phyloP scores from a whole-genome alignment of 129 eudicot species.

The Smallanthus sonchifolius region DNA sequence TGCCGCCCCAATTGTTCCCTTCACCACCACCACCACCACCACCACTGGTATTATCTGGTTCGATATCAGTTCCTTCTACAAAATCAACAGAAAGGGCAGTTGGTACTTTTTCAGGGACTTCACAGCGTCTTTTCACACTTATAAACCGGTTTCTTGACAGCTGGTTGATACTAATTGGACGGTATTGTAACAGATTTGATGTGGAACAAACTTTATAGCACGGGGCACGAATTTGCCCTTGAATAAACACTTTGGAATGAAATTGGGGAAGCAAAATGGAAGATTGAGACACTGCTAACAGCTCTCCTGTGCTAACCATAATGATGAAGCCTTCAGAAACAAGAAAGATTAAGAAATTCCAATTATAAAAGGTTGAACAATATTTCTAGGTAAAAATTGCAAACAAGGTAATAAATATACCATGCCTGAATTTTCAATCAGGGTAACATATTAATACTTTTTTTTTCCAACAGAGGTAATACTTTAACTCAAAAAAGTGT shows the following conservation, averaged over 20 bases:
- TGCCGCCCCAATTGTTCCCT: slow-evolving; percentile 39
- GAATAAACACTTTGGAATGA: slow-evolving; percentile 28
- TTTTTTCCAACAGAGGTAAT: too few relatives aligned
- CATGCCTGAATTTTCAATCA: too few relatives aligned
- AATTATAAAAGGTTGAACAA: too few relatives aligned
- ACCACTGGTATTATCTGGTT: slow-evolving; percentile 45
- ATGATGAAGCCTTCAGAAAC: slow-evolving; percentile 41
- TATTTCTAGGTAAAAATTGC: too few relatives aligned
- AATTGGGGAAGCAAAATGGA: slow-evolving; percentile 44
- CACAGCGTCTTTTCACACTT: slow-evolving; percentile 32
- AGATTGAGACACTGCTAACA: slow-evolving; percentile 53
- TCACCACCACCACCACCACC: slow-evolving; percentile 50
- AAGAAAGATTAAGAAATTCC: slow-evolving; percentile 20
- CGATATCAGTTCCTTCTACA: slow-evolving; percentile 38
- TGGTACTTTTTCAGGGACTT: slow-evolving; percentile 60
- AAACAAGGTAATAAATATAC: too few relatives aligned
- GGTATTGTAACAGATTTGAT: background rate
- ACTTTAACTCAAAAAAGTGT: too few relatives aligned
- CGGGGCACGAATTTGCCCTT: slow-evolving; percentile 15
- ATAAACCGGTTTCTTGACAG: slow-evolving; percentile 29
- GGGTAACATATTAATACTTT: too few relatives aligned
- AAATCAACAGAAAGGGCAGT: slow-evolving; percentile 43
- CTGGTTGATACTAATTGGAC: slow-evolving; percentile 13
- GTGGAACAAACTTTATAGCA: slow-evolving; percentile 25
- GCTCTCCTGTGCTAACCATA: slow-evolving; percentile 58